Evolutionary conservation across 805 yeast species (phyloP).

Genomic region (Zygosaccharomyces rouxii): DNA sequence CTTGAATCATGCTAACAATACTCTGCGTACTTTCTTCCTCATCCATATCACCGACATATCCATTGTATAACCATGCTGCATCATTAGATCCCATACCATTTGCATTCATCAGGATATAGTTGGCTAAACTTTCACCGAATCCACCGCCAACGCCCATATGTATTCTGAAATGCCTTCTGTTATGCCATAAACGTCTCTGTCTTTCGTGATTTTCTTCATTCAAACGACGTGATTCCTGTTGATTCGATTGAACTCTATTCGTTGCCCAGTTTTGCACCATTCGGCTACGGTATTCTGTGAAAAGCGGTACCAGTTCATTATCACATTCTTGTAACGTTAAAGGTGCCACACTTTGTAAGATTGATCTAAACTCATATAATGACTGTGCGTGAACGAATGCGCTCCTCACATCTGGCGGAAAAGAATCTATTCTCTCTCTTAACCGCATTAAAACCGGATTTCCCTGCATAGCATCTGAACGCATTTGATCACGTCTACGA

Average conservation of each 20-base stretch:
- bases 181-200: constrained; percentile 1
- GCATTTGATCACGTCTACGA: constrained; percentile 10
- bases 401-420: constrained; percentile 23
- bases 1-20: constrained; percentile 33
- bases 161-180: constrained; percentile 7
- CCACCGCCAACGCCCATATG: constrained; percentile 13
- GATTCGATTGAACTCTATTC: constrained; percentile 11
- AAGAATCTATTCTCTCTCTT: constrained; percentile 16
- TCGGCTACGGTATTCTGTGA: constrained; percentile 20
- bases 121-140: constrained; percentile 13
- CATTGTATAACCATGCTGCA: constrained; percentile 2
- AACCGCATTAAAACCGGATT: constrained; percentile 14
- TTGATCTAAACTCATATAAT: constrained; percentile 22
- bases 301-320: constrained; percentile 21
- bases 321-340: constrained; percentile 20
- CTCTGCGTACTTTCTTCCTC: constrained; percentile 28
- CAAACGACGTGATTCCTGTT: constrained; percentile 5
- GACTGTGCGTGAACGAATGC: constrained; percentile 27
- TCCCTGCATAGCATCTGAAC: constrained; percentile 1
- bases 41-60: constrained; percentile 7
- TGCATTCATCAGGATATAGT: constrained; percentile 10
- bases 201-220: not conserved
- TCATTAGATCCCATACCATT: constrained; percentile 5
- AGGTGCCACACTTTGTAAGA: constrained; percentile 23
- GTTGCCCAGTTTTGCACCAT: constrained; percentile 19